These are phyloP conservation scores for Lachancea mirantina DNA, from an alignment of 805 yeast genomes.

Conservation along the genomic window DNA sequence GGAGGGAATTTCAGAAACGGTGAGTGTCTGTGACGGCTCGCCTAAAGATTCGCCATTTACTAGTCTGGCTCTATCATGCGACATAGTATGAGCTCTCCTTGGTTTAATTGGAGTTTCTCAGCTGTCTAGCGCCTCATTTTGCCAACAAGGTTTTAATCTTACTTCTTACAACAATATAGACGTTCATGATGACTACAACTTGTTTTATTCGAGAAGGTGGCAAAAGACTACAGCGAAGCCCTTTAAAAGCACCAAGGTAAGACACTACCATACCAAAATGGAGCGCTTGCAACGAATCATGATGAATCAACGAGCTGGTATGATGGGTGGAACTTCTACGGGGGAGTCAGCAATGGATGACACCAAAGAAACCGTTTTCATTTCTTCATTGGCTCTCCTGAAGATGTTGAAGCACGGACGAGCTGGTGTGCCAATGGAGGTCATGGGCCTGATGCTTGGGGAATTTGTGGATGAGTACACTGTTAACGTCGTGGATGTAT, in stretches of 20 bases:
- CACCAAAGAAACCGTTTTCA: conserved; percentile 92
- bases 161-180: too few relatives aligned
- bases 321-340: conserved; percentile 42
- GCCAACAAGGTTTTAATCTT: too few relatives aligned
- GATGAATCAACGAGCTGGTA: conserved; percentile 35
- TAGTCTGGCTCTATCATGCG: too few relatives aligned
- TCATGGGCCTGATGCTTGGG: conserved; percentile 98
- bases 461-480: conserved; percentile 97
- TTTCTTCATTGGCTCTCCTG: conserved; percentile 87
- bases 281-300: conserved; percentile 38
- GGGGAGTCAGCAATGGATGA: conserved; percentile 81
- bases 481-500: conserved; percentile 93
- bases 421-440: conserved; percentile 83
- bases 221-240: neutral
- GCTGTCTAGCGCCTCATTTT: too few relatives aligned
- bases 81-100: too few relatives aligned
- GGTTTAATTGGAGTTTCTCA: too few relatives aligned
- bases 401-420: conserved; percentile 98
- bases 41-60: too few relatives aligned
- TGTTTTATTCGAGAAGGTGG: neutral
- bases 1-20: conserved; percentile 16
- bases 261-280: too few relatives aligned
- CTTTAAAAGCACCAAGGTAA: too few relatives aligned
- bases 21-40: conserved; percentile 21
- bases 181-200: too few relatives aligned